Evolutionary conservation across 352 stramenopile species (phyloP).

Genomic region (Pythium folliculosum): DNA sequence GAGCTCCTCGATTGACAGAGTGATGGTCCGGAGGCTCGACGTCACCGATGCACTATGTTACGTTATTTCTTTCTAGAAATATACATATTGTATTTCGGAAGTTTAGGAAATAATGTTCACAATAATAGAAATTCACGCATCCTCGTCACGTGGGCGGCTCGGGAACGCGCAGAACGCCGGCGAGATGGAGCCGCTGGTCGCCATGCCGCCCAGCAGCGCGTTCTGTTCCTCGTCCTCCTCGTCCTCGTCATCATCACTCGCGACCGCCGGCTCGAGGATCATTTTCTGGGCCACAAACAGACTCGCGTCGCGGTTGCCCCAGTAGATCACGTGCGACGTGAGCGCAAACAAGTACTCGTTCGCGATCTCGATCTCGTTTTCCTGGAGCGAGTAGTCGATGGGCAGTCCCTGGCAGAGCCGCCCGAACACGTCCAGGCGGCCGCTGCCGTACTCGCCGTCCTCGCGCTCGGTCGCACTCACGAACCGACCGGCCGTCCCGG

Average conservation of each 20-base stretch:
- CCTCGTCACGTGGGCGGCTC: background rate
- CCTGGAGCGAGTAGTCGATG: constrained; percentile 91
- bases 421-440: constrained; percentile 59
- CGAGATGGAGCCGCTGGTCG: constrained; percentile 27
- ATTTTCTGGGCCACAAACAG: constrained; percentile 91
- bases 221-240: constrained; percentile 21
- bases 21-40: background rate
- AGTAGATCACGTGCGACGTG: constrained; percentile 92
- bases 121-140: background rate
- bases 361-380: constrained; percentile 93
- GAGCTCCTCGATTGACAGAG: background rate
- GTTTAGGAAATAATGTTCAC: background rate
- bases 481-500: background rate
- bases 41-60: constrained; percentile 9
- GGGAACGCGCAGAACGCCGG: constrained; percentile 28
- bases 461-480: constrained; percentile 21
- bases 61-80: background rate
- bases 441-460: constrained; percentile 26
- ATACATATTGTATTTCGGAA: background rate
- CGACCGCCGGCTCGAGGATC: constrained; percentile 59
- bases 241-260: constrained; percentile 28
- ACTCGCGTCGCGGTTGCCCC: constrained; percentile 90
- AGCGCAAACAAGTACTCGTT: constrained; percentile 94
- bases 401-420: constrained; percentile 65
- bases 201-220: background rate